Conservation (phyloP, 495 filamentous ascomycete species). For the Podospora fimiseda region DNA sequence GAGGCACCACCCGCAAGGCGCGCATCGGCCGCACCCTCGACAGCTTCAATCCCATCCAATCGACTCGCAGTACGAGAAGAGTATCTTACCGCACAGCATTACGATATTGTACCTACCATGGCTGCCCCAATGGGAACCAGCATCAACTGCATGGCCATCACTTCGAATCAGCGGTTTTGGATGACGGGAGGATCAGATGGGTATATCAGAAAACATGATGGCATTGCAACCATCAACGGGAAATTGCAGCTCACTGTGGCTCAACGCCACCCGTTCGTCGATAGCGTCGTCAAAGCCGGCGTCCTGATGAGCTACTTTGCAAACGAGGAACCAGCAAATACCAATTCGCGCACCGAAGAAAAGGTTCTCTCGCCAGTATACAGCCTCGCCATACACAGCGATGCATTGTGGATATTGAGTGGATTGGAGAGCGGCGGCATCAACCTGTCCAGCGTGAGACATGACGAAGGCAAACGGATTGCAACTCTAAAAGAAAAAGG, state of each 20-base stretch:
- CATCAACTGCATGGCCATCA: constrained; percentile 86
- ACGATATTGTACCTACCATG: constrained; percentile 96
- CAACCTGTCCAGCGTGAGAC: constrained; percentile 88
- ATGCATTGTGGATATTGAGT: constrained; percentile 84
- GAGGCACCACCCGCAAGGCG: constrained; percentile 20
- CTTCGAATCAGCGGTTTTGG: constrained; percentile 92
- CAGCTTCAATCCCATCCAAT: constrained; percentile 32
- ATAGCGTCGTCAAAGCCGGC: constrained; percentile 91
- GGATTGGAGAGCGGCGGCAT: constrained; percentile 88
- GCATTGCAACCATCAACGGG: constrained; percentile 89
- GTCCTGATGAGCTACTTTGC: constrained; percentile 96
- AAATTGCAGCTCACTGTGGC: constrained; percentile 92
- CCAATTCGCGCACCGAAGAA: constrained; percentile 44
- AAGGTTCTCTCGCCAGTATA: constrained; percentile 76
- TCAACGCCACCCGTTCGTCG: constrained; percentile 93
- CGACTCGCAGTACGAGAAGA: constrained; percentile 70
- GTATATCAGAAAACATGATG: constrained; percentile 93
- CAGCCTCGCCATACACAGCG: constrained; percentile 81
- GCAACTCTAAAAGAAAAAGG: constrained; percentile 57
- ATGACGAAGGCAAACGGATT: constrained; percentile 89
- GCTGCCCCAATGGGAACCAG: constrained; percentile 93
- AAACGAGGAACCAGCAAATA: constrained; percentile 55
- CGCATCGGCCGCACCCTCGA: constrained; percentile 43
- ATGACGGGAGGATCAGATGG: constrained; percentile 92
- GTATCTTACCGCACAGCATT: constrained; percentile 71